Evolutionary conservation across 306 rosid species (phyloP).

Genomic region (Luffa aegyptiaca): DNA sequence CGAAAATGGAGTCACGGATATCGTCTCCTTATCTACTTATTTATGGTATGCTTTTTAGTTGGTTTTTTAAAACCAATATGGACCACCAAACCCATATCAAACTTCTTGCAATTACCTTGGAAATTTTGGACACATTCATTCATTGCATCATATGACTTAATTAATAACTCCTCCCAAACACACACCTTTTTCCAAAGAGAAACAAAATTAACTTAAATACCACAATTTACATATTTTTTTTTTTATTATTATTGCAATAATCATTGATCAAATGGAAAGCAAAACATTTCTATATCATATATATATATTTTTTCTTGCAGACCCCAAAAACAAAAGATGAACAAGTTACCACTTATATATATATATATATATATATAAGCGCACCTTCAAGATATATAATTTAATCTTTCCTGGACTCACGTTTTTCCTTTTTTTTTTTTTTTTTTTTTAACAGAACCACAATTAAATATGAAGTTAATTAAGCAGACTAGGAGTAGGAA

Average conservation of each 20-base stretch:
- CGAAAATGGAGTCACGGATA: not conserved
- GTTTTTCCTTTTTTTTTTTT: not conserved
- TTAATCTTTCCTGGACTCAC: not conserved
- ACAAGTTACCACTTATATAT: not conserved
- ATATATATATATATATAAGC: not conserved
- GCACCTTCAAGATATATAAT: not conserved
- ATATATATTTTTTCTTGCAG: not conserved
- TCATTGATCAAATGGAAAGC: not conserved
- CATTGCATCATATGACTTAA: not conserved
- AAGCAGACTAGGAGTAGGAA: not conserved
- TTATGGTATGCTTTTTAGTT: not conserved
- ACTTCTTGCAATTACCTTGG: not conserved
- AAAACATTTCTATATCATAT: not conserved
- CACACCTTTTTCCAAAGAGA: too few relatives aligned
- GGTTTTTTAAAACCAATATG: not conserved
- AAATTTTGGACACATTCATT: not conserved
- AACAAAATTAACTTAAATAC: not conserved
- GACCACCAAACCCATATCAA: conserved; percentile 6
- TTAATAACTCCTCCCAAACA: not conserved
- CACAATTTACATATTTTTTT: not conserved
- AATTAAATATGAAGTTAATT: conserved; percentile 16
- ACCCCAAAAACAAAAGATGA: not conserved
- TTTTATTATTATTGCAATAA: not conserved
- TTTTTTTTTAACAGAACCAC: conserved; percentile 18
- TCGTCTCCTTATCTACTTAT: not conserved